Evolutionary conservation across 805 yeast species (phyloP).

Genomic region (Torulaspora gathmanii): DNA sequence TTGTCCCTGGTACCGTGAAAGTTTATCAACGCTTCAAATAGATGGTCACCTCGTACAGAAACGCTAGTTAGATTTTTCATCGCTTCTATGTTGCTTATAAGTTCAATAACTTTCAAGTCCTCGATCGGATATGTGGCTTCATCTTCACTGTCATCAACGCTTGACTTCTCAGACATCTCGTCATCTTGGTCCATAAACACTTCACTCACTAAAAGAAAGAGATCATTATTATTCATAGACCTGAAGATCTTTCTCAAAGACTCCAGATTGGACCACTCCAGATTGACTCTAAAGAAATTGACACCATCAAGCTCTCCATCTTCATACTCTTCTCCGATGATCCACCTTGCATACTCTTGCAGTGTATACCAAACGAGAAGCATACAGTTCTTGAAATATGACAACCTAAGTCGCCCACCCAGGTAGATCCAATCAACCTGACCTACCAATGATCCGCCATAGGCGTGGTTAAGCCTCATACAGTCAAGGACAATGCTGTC

Average conservation of each 20-base stretch:
- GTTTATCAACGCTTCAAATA: slow-evolving; percentile 28
- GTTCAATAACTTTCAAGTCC: slow-evolving; percentile 8
- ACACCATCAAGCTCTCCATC: slow-evolving; percentile 3
- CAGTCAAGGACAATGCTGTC: slow-evolving; percentile 32
- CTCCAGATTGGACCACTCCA: slow-evolving; percentile 14
- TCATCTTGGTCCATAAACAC: slow-evolving; percentile 16
- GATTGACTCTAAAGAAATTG: slow-evolving; percentile 15
- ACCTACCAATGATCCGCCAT: slow-evolving; percentile 23
- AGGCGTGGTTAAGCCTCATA: slow-evolving; percentile 25
- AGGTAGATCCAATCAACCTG: slow-evolving; percentile 26
- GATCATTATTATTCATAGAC: slow-evolving; percentile 12
- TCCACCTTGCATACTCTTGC: slow-evolving; percentile 26
- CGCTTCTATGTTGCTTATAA: slow-evolving; percentile 18
- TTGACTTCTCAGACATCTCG: slow-evolving; percentile 1
- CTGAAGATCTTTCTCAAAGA: slow-evolving; percentile 8
- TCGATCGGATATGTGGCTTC: slow-evolving; percentile 8
- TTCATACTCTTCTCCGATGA: slow-evolving; percentile 13
- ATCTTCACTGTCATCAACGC: slow-evolving; percentile 2
- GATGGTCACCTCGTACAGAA: slow-evolving; percentile 17
- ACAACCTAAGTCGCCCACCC: slow-evolving; percentile 19
- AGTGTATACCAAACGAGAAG: slow-evolving; percentile 30
- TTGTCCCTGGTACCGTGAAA: slow-evolving; percentile 32
- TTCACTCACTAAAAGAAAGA: slow-evolving; percentile 12
- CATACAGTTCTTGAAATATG: slow-evolving; percentile 21
- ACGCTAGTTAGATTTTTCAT: slow-evolving; percentile 24